Percentiles rank a stretch among this genome's conserved stretches.
These are phyloP conservation scores for Podaxis sp. DNA, from an alignment of 768 basidiomycete species.

Conservation along the genomic window DNA sequence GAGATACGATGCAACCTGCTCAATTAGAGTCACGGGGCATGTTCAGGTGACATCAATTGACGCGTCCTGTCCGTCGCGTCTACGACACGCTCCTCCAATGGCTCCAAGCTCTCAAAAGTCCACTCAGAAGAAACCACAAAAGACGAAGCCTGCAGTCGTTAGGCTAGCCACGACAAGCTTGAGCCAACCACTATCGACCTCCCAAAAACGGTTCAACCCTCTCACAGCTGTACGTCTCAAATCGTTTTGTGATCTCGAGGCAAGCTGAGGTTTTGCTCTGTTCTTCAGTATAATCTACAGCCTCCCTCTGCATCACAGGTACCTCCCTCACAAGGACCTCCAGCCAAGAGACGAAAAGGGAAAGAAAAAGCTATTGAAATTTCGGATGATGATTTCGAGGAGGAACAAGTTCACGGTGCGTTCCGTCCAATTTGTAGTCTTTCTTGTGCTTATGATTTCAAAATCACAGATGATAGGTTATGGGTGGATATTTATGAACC, in stretches of 20 bases:
- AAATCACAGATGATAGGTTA: constrained; percentile 35
- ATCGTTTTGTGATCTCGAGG: neutral
- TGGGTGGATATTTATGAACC: constrained; percentile 72
- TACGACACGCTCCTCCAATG: constrained; percentile 1
- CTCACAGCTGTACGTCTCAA: constrained; percentile 30
- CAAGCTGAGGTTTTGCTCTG: neutral
- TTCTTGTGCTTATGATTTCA: neutral
- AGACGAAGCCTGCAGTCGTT: constrained; percentile 13
- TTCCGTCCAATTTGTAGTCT: neutral
- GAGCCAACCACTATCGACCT: constrained; percentile 7
- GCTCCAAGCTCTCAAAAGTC: constrained; percentile 15
- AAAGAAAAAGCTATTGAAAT: constrained; percentile 14
- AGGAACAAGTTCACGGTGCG: neutral
- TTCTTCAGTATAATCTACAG: neutral
- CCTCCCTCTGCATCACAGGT: constrained; percentile 13
- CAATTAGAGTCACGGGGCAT: neutral
- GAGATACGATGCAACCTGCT: no score
- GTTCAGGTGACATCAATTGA: neutral
- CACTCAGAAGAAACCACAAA: constrained; percentile 6
- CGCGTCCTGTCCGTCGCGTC: neutral
- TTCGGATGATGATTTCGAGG: constrained; percentile 11
- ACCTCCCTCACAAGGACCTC: constrained; percentile 17
- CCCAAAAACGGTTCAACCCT: constrained; percentile 28
- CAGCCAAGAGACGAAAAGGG: constrained; percentile 26
- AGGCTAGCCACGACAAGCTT: constrained; percentile 7